Evolutionary conservation across 306 rosid genomes (phyloP).

Genomic region (Luffa aegyptiaca): DNA sequence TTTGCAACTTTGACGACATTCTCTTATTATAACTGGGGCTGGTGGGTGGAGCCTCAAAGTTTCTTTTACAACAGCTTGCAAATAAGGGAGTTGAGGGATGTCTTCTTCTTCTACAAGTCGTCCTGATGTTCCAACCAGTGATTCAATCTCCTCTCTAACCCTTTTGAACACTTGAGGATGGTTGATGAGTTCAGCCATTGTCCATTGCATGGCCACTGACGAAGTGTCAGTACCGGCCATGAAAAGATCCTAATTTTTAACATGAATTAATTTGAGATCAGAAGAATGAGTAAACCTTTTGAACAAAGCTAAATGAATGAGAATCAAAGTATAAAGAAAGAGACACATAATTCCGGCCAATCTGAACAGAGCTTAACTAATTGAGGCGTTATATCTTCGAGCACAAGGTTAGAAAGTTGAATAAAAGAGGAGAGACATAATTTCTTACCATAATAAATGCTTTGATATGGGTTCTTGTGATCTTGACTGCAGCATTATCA

Average conservation of each 20-base stretch:
- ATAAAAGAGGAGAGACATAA: not conserved
- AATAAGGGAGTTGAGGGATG: constrained; percentile 33
- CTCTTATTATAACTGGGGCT: constrained; percentile 26
- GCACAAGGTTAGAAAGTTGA: too few relatives aligned
- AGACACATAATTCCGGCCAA: too few relatives aligned
- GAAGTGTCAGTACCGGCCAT: constrained; percentile 59
- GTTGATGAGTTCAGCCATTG: constrained; percentile 41
- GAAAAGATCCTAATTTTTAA: constrained; percentile 32
- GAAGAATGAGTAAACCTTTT: not conserved
- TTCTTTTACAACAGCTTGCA: constrained; percentile 44
- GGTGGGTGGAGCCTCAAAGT: constrained; percentile 45
- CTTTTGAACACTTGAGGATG: constrained; percentile 28
- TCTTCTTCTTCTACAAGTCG: constrained; percentile 33
- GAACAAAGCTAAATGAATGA: too few relatives aligned
- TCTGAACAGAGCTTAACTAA: too few relatives aligned
- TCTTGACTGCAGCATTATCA: constrained; percentile 25
- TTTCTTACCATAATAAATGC: constrained; percentile 45
- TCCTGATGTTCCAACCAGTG: constrained; percentile 28
- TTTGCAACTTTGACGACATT: constrained; percentile 21
- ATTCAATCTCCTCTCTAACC: constrained; percentile 30
- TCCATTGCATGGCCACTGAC: constrained; percentile 49
- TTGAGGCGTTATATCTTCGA: too few relatives aligned
- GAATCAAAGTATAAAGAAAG: too few relatives aligned
- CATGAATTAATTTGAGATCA: not conserved
- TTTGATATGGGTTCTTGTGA: constrained; percentile 49